Evolutionary conservation across 1,284 basidiomycete species (phyloP).

Genomic region (Fomitiporia mediterranea): DNA sequence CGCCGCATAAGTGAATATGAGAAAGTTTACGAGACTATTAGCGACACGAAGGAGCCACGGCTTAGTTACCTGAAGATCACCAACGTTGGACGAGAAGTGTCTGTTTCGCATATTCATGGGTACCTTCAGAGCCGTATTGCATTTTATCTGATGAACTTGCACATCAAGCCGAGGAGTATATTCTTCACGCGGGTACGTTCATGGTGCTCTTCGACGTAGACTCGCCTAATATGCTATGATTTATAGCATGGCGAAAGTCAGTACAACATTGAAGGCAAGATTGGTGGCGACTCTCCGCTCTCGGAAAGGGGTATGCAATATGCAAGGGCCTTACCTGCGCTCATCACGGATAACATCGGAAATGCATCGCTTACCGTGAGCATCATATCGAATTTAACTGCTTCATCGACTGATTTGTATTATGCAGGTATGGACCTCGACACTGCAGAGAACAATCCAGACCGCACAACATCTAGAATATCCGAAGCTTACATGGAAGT

Average conservation of each 20-base stretch:
- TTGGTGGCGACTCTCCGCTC: conserved; percentile 91
- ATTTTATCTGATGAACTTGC: conserved; percentile 98
- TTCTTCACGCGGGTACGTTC: conserved; percentile 85
- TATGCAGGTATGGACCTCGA: conserved; percentile 90
- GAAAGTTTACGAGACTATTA: conserved; percentile 90
- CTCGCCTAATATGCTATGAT: conserved; percentile 1
- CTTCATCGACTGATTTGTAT: neutral
- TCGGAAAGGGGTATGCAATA: conserved; percentile 86
- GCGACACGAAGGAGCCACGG: conserved; percentile 62
- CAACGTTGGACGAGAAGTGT: conserved; percentile 85
- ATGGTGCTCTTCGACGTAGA: conserved; percentile 1
- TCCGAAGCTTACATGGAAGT: conserved; percentile 97
- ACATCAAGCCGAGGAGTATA: conserved; percentile 94
- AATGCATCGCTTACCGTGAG: conserved; percentile 80
- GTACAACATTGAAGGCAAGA: conserved; percentile 95
- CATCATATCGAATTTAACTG: conserved; percentile 14
- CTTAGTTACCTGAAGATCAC: conserved; percentile 84
- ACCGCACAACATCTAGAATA: conserved; percentile 83
- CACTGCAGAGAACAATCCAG: conserved; percentile 88
- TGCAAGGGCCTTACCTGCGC: conserved; percentile 77
- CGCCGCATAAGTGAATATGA: conserved; percentile 93
- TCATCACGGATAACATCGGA: conserved; percentile 91
- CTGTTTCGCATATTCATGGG: conserved; percentile 81
- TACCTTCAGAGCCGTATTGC: conserved; percentile 96
- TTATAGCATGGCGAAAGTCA: conserved; percentile 95